Percentiles rank a stretch among this genome's conserved stretches.
phyloP scores from a whole-genome alignment of 2,329 filamentous ascomycete genomes.

The Arthrobotrys conoides region DNA sequence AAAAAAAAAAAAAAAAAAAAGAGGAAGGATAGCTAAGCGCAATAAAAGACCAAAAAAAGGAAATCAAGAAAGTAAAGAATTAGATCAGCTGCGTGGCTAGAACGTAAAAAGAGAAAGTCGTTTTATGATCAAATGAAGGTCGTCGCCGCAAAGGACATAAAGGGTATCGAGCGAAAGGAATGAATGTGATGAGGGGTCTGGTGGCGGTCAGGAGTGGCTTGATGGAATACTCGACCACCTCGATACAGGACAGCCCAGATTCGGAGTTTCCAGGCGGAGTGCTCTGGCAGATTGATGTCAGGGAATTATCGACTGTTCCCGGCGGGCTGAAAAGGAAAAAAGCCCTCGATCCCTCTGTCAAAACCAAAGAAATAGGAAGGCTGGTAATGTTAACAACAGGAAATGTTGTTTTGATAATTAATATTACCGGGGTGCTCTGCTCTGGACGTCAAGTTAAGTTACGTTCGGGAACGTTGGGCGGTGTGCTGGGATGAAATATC shows the following conservation, averaged over 20 bases:
- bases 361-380: conserved; percentile 54
- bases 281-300: conserved; percentile 41
- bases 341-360: conserved; percentile 26
- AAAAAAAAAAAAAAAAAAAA: conserved; percentile 30
- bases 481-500: conserved; percentile 44
- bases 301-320: conserved; percentile 51
- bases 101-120: conserved; percentile 52
- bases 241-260: conserved; percentile 43
- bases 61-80: conserved; percentile 33
- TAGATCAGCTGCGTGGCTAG: conserved; percentile 55
- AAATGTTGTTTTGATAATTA: conserved; percentile 57
- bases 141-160: conserved; percentile 57
- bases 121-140: conserved; percentile 55
- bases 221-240: conserved; percentile 5
- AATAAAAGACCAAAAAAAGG: conserved; percentile 15
- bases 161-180: conserved; percentile 55
- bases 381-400: conserved; percentile 52
- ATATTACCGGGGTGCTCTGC: no score
- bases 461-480: conserved; percentile 48
- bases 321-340: conserved; percentile 33
- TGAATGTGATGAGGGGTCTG: conserved; percentile 59
- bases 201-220: conserved; percentile 55
- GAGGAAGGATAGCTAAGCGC: not conserved
- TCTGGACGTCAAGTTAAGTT: no score
- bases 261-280: conserved; percentile 59